Conservation (phyloP, 2,329 filamentous ascomycete species). For the Emmonsia crescens region DNA sequence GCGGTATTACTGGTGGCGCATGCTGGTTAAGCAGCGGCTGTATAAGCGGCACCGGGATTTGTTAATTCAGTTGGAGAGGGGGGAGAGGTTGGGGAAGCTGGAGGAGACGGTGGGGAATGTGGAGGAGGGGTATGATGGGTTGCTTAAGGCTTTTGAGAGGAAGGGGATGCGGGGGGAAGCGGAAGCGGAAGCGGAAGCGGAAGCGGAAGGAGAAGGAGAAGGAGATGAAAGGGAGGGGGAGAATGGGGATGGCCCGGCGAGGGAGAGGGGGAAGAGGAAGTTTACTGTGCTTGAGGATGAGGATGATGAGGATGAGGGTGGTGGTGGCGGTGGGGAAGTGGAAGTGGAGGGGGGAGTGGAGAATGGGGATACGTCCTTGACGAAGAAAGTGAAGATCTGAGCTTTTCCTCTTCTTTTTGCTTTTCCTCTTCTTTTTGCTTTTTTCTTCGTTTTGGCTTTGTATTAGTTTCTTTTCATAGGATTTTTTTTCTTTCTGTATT, state of each 20-base stretch:
- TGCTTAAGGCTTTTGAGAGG: slow-evolving; percentile 34
- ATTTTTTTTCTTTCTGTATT: neutral
- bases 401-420: neutral
- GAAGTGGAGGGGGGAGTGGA: neutral
- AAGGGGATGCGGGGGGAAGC: slow-evolving; percentile 4
- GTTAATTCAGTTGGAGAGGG: slow-evolving; percentile 47
- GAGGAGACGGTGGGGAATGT: slow-evolving; percentile 49
- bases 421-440: neutral
- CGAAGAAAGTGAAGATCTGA: slow-evolving; percentile 6
- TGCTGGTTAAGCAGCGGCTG: slow-evolving; percentile 52
- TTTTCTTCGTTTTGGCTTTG: neutral
- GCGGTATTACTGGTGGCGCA: slow-evolving; percentile 54
- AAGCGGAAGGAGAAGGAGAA: slow-evolving; percentile 16
- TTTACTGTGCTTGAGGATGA: slow-evolving; percentile 23
- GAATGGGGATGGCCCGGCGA: slow-evolving; percentile 12
- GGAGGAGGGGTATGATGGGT: slow-evolving; percentile 47
- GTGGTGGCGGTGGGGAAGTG: neutral
- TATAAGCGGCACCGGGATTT: slow-evolving; percentile 50
- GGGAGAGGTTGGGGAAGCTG: slow-evolving; percentile 48
- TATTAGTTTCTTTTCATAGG: neutral
- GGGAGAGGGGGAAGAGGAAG: slow-evolving; percentile 22
- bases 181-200: slow-evolving; percentile 9
- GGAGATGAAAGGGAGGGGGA: slow-evolving; percentile 17
- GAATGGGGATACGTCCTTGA: neutral
- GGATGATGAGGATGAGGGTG: slow-evolving; percentile 8